These are phyloP conservation scores for Zygotorulaspora danielsina DNA, from an alignment of 805 yeast species.

Conservation along the genomic window DNA sequence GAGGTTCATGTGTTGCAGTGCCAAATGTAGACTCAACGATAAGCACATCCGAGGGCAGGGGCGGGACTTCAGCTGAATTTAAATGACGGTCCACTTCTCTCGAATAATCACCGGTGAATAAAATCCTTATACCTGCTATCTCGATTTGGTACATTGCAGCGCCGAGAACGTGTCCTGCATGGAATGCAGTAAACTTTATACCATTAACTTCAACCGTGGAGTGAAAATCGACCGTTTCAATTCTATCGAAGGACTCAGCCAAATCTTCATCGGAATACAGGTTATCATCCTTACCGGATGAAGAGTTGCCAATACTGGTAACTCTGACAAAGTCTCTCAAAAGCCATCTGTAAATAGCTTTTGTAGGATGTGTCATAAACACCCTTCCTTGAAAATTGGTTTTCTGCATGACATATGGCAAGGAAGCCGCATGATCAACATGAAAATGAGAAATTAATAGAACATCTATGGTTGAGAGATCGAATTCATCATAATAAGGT, in stretches of 20 bases:
- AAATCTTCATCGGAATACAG: slow-evolving; percentile 89
- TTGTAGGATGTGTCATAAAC: slow-evolving; percentile 98
- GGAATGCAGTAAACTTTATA: slow-evolving; percentile 92
- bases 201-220: slow-evolving; percentile 94
- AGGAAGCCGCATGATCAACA: slow-evolving; percentile 94
- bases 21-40: slow-evolving; percentile 97
- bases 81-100: slow-evolving; percentile 94
- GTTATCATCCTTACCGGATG: slow-evolving; percentile 40
- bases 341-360: slow-evolving; percentile 95
- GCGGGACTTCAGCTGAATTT: slow-evolving; percentile 92
- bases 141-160: slow-evolving; percentile 98
- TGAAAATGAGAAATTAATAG: slow-evolving; percentile 91
- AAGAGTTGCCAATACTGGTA: slow-evolving; percentile 51
- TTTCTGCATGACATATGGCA: slow-evolving; percentile 97
- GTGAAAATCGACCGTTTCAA: slow-evolving; percentile 93
- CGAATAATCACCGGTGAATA: slow-evolving; percentile 96
- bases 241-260: slow-evolving; percentile 77
- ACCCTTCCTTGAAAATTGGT: slow-evolving; percentile 93
- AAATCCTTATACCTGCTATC: slow-evolving; percentile 81
- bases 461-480: slow-evolving; percentile 79
- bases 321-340: slow-evolving; percentile 91
- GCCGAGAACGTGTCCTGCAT: slow-evolving; percentile 99
- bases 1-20: slow-evolving; percentile 92
- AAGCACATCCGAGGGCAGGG: slow-evolving; percentile 76
- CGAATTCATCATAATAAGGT: slow-evolving; percentile 95